A percentile compares a stretch with the other conserved stretches of the same genome.
Evolutionary conservation across 2,329 filamentous ascomycete species (phyloP).

Genomic region (Dactylonectria macrodidyma): DNA sequence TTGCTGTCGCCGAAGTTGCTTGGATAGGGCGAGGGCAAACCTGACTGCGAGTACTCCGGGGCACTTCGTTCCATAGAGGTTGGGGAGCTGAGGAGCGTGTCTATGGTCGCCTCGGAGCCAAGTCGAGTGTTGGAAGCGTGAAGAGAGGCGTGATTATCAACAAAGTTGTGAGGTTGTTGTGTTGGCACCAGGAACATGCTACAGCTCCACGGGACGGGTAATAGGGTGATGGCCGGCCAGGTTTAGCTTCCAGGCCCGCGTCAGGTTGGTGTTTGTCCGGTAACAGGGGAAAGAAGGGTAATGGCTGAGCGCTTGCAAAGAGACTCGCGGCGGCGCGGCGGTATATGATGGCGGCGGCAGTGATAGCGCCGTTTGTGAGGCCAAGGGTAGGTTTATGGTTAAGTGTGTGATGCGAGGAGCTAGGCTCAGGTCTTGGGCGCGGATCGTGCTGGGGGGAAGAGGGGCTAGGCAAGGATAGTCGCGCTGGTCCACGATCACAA

Average conservation of each 20-base stretch:
- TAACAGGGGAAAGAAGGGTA: conserved; percentile 47
- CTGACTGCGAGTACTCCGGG: conserved; percentile 88
- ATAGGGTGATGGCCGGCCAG: conserved; percentile 50
- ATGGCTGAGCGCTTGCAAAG: conserved; percentile 50
- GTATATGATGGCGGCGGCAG: conserved; percentile 56
- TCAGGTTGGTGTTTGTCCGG: conserved; percentile 50
- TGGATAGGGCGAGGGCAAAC: conserved; percentile 84
- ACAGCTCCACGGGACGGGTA: conserved; percentile 50
- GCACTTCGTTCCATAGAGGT: conserved; percentile 73
- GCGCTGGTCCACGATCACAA: conserved; percentile 50
- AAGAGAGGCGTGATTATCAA: conserved; percentile 46
- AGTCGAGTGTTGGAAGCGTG: conserved; percentile 41
- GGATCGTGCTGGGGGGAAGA: conserved; percentile 51
- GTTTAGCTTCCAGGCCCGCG: conserved; percentile 53
- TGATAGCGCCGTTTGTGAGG: conserved; percentile 51
- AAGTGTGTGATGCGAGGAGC: conserved; percentile 52
- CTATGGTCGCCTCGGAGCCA: conserved; percentile 47
- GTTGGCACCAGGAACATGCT: conserved; percentile 55
- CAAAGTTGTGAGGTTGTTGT: conserved; percentile 52
- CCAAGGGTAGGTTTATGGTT: conserved; percentile 51
- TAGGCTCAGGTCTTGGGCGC: conserved; percentile 52
- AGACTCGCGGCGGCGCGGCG: conserved; percentile 53
- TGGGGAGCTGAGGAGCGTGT: conserved; percentile 45
- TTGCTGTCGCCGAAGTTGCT: conserved; percentile 76
- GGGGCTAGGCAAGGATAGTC: conserved; percentile 51